Conservation (phyloP, 495 filamentous ascomycete species). For the Lasiosphaeria ovina region DNA sequence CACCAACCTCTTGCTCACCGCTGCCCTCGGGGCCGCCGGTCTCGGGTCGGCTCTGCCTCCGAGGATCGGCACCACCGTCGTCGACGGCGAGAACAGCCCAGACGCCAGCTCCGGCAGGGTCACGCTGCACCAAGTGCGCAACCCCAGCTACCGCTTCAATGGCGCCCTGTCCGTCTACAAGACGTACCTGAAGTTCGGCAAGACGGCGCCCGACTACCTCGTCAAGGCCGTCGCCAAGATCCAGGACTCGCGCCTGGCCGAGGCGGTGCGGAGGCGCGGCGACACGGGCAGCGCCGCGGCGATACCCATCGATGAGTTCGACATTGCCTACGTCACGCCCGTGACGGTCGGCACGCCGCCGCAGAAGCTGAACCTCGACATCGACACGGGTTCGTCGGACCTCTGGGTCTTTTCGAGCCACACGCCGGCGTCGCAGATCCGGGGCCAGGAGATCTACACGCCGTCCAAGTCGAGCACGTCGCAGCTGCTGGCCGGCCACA, state of each 20-base stretch:
- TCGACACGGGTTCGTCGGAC: constrained; percentile 78
- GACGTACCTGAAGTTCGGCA: constrained; percentile 62
- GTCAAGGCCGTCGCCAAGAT: constrained; percentile 38
- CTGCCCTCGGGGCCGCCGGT: constrained; percentile 19
- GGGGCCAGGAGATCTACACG: constrained; percentile 61
- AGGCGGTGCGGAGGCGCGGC: constrained; percentile 21
- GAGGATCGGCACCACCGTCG: constrained; percentile 27
- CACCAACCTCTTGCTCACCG: constrained; percentile 21
- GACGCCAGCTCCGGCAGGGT: constrained; percentile 20
- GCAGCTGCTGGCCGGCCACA: constrained; percentile 49
- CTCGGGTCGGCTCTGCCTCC: constrained; percentile 31
- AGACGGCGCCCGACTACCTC: constrained; percentile 36
- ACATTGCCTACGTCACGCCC: constrained; percentile 66
- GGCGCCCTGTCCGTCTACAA: constrained; percentile 55
- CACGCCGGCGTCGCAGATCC: constrained; percentile 23
- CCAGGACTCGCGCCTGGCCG: not conserved
- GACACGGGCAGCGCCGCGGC: constrained; percentile 50
- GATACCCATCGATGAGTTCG: constrained; percentile 55
- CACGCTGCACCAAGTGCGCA: constrained; percentile 54
- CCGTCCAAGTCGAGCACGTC: constrained; percentile 45
- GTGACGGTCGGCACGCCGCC: constrained; percentile 61
- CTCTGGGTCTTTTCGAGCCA: constrained; percentile 54
- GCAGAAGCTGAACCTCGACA: constrained; percentile 64
- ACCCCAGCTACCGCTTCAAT: constrained; percentile 44
- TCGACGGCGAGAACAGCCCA: constrained; percentile 6